Evolutionary conservation across 1,284 basidiomycete species (phyloP).

Genomic region (Sanghuangporus weigelae): DNA sequence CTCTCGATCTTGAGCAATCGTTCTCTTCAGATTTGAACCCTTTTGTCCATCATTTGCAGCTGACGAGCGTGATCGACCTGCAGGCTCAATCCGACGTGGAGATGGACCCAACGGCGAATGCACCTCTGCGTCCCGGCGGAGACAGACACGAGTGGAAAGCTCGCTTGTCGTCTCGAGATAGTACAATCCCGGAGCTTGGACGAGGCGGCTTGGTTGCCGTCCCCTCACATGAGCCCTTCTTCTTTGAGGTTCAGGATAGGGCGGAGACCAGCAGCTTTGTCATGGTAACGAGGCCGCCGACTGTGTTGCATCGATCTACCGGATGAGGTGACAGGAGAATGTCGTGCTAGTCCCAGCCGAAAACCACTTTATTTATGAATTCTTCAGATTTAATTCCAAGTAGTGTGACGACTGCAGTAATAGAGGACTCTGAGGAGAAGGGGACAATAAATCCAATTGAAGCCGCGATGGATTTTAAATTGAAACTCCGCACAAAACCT

Average conservation of each 20-base stretch:
- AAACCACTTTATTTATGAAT: background rate
- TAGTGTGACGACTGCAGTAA: too few species aligned
- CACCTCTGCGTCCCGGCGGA: background rate
- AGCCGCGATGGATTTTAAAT: background rate
- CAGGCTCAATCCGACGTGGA: background rate
- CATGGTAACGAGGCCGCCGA: background rate
- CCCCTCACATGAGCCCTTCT: background rate
- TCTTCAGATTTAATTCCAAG: too few species aligned
- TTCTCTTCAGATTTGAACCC: background rate
- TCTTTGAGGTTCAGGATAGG: background rate
- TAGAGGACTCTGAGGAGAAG: too few species aligned
- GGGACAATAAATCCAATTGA: too few species aligned
- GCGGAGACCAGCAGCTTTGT: background rate
- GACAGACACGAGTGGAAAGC: background rate
- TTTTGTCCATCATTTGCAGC: background rate
- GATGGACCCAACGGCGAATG: background rate
- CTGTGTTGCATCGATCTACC: slow-evolving; percentile 6
- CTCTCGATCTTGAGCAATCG: background rate
- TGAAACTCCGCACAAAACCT: background rate
- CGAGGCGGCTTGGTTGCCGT: background rate
- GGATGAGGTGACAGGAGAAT: background rate
- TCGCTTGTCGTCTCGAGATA: background rate
- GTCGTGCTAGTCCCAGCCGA: background rate
- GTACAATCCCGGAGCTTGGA: background rate
- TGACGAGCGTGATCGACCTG: slow-evolving; percentile 4